Evolutionary conservation across 78 protist genomes (phyloP), one percentile per base, ranked within the genome.

Genomic region (Guillardia theta): DNA sequence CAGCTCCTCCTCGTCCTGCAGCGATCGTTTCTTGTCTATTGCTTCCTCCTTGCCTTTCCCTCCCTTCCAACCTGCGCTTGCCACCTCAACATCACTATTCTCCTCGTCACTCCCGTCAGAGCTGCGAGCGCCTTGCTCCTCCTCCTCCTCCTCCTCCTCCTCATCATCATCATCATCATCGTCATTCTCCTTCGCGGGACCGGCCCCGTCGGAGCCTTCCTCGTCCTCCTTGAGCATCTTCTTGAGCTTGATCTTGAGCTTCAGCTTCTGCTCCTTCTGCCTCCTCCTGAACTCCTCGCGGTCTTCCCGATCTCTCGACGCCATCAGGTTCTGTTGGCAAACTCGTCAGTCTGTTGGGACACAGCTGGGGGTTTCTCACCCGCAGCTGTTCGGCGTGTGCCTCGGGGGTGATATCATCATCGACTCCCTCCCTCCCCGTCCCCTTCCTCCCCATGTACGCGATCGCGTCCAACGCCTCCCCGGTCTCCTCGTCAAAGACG

Each of bases 401-500:
- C 70, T 24, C 70, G 1, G 70, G 39, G 15, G 15, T 15, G 15
- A 15, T 15, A 50, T 15, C 15, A 10, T 50, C 58, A 19, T 15
- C 15, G 58, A 50, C 30, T 19, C 30, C 58, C 10, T 50, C 58
- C 58, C 30, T 19, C 10, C 58, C 58, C 58, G 15, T 19, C 58
- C 58, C 30, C 58, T 19, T 10, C 58, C 10, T 15, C 10, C 58
- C 30, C 10, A 15, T 15, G 58, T 10, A 50, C 58, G 36, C 12
- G 78, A 43, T 37, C 48, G 24, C 50, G 9, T 4, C 0, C 18
- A 43, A 50, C 33, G 90, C 90, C 90, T 43, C 90, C 43, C 48
- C 90, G 44, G 41, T 64, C 44, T 37, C 90, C 90, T 78, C 90
- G 48, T 78, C 90, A 30, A 78, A 78, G 50, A 78, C 90, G 33